Conservation (phyloP, 345 rosid species). For the Schrenkiella parvula region DNA sequence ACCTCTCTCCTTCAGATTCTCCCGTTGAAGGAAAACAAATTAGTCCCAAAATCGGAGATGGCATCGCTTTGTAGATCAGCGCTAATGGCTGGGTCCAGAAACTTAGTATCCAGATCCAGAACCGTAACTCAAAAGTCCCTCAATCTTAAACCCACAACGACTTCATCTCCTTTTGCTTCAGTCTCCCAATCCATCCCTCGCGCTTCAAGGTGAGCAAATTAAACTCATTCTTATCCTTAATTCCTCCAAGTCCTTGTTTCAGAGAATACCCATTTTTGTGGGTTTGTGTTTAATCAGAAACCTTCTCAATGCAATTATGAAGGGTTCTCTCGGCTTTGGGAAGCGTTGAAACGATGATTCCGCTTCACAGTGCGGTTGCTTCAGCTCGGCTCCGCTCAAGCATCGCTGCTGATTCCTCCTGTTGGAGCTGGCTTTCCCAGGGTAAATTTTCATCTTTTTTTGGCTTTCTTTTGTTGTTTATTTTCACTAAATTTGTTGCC, state of each 20-base stretch:
- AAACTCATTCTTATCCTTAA: neutral
- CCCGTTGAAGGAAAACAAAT: neutral
- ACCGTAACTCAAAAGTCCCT: conserved; percentile 28
- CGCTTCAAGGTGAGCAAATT: conserved; percentile 34
- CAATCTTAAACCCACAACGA: conserved; percentile 27
- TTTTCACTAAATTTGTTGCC: neutral
- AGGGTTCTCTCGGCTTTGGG: conserved; percentile 67
- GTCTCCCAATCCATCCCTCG: conserved; percentile 36
- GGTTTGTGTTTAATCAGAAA: neutral
- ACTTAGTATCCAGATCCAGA: conserved; percentile 27
- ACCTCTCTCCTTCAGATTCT: neutral
- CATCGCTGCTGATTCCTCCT: conserved; percentile 79
- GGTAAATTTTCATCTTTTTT: conserved; percentile 34
- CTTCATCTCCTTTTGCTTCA: conserved; percentile 41
- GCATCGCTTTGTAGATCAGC: conserved; percentile 41
- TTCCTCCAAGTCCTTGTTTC: neutral
- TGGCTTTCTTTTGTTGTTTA: neutral
- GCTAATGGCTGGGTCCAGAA: conserved; percentile 30
- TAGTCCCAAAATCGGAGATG: conserved; percentile 11
- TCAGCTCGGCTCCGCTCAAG: conserved; percentile 74
- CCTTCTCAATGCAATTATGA: neutral
- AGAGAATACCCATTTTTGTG: no score
- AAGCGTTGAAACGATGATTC: conserved; percentile 67
- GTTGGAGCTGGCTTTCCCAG: conserved; percentile 92
- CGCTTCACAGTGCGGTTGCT: conserved; percentile 78